Base-by-base conservation (phyloP, 345 rosid genomes). In the Brassica nigra region DNA sequence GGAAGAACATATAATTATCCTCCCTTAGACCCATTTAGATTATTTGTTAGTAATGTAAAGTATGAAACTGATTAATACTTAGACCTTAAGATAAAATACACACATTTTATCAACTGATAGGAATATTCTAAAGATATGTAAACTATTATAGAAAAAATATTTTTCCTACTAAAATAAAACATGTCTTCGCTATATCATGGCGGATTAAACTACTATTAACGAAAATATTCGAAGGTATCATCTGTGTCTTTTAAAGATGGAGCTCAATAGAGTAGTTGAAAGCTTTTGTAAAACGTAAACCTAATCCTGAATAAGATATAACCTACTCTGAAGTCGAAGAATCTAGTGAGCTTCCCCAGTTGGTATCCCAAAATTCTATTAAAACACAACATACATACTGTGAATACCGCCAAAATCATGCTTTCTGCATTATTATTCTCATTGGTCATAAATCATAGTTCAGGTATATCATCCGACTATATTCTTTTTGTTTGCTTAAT, bases 121-220 rank as follows among this genome's bases (percentile, higher is more conserved):
- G 83, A 80, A 75, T 80, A 75, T 75, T 64, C 79, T 75, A 62
- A 52, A 2, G 39, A 37, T 70, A 30, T 63, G 52, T 63, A 75
- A 72, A 62, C 70, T 75, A 70, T 54, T 37, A 47, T 29, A 49
- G 34, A 69, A 37, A 61, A 16, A 52, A 3, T 20, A 11, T 1
- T 47, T 11, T 34, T 4, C 0, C 29, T 54, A 62, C 5, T 69
- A 54, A 73, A 54, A 55, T 39, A 69, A 69, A 68, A 75, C 3
- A 75, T 69, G 70, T 62, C 8, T 79, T 63, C 62, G 30, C 31
- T 47, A 47, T 75, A 69, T 69, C 72, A 80, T 75, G 83, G 62
- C 68, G 75, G 76, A 54, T 28, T 75, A 61, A 62, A 74, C 79
- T 80, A 36, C 74, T 54, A 66, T 73, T 8, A 63, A 63, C 8